Conservation (phyloP, 139 green algal genomes). For the Chlorella sp. region DNA sequence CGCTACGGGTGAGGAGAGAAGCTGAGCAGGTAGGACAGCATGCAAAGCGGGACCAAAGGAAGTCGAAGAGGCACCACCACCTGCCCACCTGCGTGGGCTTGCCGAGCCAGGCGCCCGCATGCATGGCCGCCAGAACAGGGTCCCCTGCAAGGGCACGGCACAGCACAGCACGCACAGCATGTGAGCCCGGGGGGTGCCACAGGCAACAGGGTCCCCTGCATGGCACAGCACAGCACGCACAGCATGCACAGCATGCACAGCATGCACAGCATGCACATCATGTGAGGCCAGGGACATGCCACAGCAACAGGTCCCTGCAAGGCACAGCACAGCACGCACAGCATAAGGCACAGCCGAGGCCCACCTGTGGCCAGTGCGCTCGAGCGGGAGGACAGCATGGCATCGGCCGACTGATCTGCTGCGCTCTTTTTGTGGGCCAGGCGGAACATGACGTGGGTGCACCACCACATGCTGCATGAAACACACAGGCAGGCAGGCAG, state of each 20-base stretch:
- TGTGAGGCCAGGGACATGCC: too few relatives aligned
- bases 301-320: too few relatives aligned
- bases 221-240: neutral
- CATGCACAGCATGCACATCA: neutral
- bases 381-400: neutral
- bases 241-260: too few relatives aligned
- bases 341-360: too few relatives aligned
- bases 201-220: conserved; percentile 6
- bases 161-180: neutral
- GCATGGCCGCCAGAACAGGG: conserved; percentile 39
- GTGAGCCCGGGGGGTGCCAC: too few relatives aligned
- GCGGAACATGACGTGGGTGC: neutral
- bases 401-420: neutral
- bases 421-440: neutral
- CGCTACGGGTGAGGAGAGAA: neutral
- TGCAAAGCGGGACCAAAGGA: neutral
- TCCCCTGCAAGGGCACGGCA: neutral
- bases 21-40: neutral
- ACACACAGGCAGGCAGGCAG: neutral
- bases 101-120: conserved; percentile 60
- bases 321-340: too few relatives aligned
- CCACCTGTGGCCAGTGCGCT: neutral
- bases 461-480: neutral
- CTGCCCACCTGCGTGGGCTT: conserved; percentile 46
- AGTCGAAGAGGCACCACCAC: neutral